Base-by-base conservation (phyloP, 2,329 filamentous ascomycete genomes). In the Xylariaceae sp. region DNA sequence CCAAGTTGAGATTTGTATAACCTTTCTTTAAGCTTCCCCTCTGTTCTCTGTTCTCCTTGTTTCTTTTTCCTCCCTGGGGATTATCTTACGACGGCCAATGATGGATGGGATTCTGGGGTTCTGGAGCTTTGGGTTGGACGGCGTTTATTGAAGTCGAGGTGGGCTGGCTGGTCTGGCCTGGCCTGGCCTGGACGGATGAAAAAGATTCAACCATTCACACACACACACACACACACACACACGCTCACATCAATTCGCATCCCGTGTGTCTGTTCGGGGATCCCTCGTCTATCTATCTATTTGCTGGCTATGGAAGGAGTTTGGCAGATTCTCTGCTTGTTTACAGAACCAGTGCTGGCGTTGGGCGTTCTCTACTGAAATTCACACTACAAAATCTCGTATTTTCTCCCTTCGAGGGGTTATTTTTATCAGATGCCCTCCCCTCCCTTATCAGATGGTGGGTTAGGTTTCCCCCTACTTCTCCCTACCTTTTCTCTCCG, bases 61-160 rank as follows among this genome's bases (percentile, higher is more conserved):
- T 2, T 15, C 51, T 49, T 42, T 4, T 8, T 5, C 18, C 15
- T 35, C 23, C 48, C 49, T 10, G 3, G 11, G 49, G 30, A 9
- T 49, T 49, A 55, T 53, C n/a, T 58, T 53, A 57, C n/a, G 52
- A 57, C 39, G 18, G 52, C 18, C 30, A 6, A 58, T 23, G 52
- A 56, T 51, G 30, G 47, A 52, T 49, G 39, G 48, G n/a, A 30
- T 30, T 30, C 23, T 30, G 23, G 23, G 4, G 23, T 30, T n/a
- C 56, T 13, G 55, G 59, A 45, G 23, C 59, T 55, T 18, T 23
- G 4, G 44, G 51, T 56, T 51, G 10, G 50, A 45, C 9, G 58
- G 58, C 52, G 61, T 61, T 61, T 45, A 45, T 6, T 11, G 11
- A 15, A 3, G 34, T 54, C 18, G 23, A 5, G 23, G 23, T 51